Base-by-base conservation (phyloP, 2,329 filamentous ascomycete species). In the Diplodia mutila region DNA sequence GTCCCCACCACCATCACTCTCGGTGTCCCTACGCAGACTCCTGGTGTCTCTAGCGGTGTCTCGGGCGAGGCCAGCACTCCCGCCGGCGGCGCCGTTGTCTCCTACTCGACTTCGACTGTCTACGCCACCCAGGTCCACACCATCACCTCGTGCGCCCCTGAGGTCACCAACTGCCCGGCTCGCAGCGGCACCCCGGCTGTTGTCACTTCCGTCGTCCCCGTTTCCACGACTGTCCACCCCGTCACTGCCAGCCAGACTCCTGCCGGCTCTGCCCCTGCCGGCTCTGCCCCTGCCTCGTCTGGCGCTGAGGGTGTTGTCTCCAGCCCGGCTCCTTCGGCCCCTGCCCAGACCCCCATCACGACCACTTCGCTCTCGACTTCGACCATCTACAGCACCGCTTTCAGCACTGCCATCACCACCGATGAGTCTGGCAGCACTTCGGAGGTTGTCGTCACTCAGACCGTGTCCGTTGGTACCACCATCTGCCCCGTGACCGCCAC, bases 1-100 rank as follows among this genome's bases (percentile, higher is more conserved):
- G 88, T 92, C 72, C 88, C 91, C 27, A 84, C 85, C 48, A 82
- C 88, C 77, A 87, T 87, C 73, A 77, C 76, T 29, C 71, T 79
- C 55, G 74, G 75, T 59, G 39, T 53, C n/a, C 61, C 63, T 59
- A 77, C 79, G 1, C 85, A 84, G 66, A 86, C 90, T 79, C 83
- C 81, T 7, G 78, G 85, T n/a, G 49, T 55, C 23, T 27, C 29
- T 27, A 54, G 65, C 14, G 78, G 85, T 21, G 49, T 65, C 18
- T 27, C 29, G 23, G 65, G 65, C 14, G 52, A 59, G 53, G 39
- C 12, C 16, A 55, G 51, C 63, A 65, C 51, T n/a, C 63, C 65
- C 12, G 65, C 23, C 46, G 65, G 23, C 32, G 65, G 46, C 42
- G 53, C 65, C 9, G n/a, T 54, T 16, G 49, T 54, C n/a, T 54